Evolutionary conservation across 2,329 filamentous ascomycete species (phyloP).

Genomic region (Pestalotiopsis sp.): DNA sequence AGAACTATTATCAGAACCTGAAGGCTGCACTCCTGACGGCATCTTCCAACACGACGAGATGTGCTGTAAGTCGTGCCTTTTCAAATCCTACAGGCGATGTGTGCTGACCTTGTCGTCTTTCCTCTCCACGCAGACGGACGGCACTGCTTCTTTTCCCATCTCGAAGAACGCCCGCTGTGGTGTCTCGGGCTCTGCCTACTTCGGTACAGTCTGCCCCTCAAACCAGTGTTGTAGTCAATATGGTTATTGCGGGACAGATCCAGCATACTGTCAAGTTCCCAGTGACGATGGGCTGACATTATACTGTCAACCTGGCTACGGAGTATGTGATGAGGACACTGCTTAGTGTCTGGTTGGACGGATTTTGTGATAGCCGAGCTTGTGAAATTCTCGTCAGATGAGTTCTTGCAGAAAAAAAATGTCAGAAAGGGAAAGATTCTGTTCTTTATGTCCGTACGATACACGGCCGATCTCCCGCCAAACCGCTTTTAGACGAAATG

Average conservation of each 20-base stretch:
- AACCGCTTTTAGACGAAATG: too few species aligned
- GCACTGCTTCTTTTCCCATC: neutral
- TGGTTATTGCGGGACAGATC: conserved; percentile 19
- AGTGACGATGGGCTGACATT: conserved; percentile 12
- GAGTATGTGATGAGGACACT: conserved; percentile 16
- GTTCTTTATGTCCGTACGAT: too few species aligned
- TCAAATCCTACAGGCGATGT: neutral
- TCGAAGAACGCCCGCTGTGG: conserved; percentile 21
- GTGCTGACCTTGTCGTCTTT: neutral
- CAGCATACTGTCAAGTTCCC: conserved; percentile 14
- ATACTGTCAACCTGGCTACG: conserved; percentile 21
- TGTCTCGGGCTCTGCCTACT: neutral
- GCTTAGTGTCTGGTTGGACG: neutral
- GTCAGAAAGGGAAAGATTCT: too few species aligned
- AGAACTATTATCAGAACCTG: conserved; percentile 40
- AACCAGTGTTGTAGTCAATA: conserved; percentile 21
- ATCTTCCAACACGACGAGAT: conserved; percentile 15
- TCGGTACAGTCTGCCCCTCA: conserved; percentile 15
- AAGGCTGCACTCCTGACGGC: conserved; percentile 34
- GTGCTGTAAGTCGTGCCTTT: conserved; percentile 16
- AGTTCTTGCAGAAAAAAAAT: too few species aligned
- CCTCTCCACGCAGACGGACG: neutral
- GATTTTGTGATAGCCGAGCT: neutral
- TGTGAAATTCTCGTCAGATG: neutral
- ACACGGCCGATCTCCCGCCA: too few species aligned